Base-by-base conservation (phyloP, 805 yeast genomes). In the Metschnikowia lochheadii region DNA sequence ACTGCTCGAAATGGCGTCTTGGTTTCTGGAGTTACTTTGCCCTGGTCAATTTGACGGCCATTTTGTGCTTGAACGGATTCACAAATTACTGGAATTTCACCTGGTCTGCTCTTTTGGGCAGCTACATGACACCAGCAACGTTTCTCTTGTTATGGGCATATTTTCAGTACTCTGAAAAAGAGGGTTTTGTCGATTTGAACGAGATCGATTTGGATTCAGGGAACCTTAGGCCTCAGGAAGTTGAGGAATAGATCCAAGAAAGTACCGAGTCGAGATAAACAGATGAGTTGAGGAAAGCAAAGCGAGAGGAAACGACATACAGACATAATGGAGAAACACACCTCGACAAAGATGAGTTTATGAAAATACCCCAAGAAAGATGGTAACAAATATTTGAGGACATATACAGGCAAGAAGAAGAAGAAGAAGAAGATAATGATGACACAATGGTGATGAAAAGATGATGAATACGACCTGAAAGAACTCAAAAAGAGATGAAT, bases 31-130 rank as follows among this genome's bases (percentile, higher is more conserved):
- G 52, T 13, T 49, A 48, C 51, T 56, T 61, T 49, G 56, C 64
- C 4, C 52, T 54, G 40, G 46, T 43, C 18, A 61, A 56, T 49
- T 44, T 62, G 29, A 36, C 34, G n/a, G 40, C 50, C 10, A 52
- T 64, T 21, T 49, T 63, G 20, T 34, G 52, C 4, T 13, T 53
- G 15, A 60, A 56, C 39, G 64, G 66, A 5, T 34, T 60, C 20
- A 44, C 54, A 7, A 54, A 52, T 32, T 50, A 51, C 45, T 60
- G 59, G 56, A 35, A 49, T 23, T 59, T 60, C n/a, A 40, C 55
- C 5, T 54, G 57, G 58, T 23, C 44, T 21, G 48, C 50, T 15
- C 18, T 56, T 10, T 15, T 49, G 6, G 55, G 57, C 15, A 44
- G 54, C 15, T 55, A 56, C 41, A 51, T 56, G 58, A 55, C 60